phyloP scores from a whole-genome alignment of 2,329 filamentous ascomycete genomes.

The Nemania sp. region DNA sequence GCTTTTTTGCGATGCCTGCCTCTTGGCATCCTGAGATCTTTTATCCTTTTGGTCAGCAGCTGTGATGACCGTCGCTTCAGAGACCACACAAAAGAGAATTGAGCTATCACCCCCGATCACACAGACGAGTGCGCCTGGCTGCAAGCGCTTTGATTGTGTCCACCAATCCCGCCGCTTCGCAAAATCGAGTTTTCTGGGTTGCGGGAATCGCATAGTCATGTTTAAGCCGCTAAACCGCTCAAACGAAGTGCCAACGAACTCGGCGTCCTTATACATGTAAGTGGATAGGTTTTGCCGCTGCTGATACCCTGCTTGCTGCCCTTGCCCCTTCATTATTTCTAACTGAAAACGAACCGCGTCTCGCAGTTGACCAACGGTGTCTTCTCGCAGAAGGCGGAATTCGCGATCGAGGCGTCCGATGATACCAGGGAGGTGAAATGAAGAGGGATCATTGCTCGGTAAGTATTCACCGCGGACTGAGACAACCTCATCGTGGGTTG shows the following conservation, averaged over 20 bases:
- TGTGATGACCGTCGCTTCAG: slow-evolving; percentile 34
- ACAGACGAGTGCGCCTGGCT: slow-evolving; percentile 54
- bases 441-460: slow-evolving; percentile 43
- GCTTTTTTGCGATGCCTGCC: neutral
- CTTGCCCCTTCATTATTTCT: slow-evolving; percentile 36
- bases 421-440: slow-evolving; percentile 48
- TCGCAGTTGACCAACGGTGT: slow-evolving; percentile 56
- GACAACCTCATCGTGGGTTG: slow-evolving; percentile 52
- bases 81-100: slow-evolving; percentile 48
- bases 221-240: slow-evolving; percentile 47
- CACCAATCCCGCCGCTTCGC: slow-evolving; percentile 52
- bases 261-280: slow-evolving; percentile 43
- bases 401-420: slow-evolving; percentile 56
- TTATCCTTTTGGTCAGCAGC: slow-evolving; percentile 20
- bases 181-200: slow-evolving; percentile 42
- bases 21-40: neutral
- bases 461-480: slow-evolving; percentile 49
- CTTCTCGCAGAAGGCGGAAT: slow-evolving; percentile 59
- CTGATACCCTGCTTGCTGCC: slow-evolving; percentile 18
- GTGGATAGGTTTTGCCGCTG: slow-evolving; percentile 39
- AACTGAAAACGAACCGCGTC: slow-evolving; percentile 50
- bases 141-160: slow-evolving; percentile 52
- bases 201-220: slow-evolving; percentile 49
- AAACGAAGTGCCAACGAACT: slow-evolving; percentile 40
- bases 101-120: slow-evolving; percentile 46